Evolutionary conservation across 2,329 filamentous ascomycete species (phyloP), one percentile per base, ranked within the genome.

Genomic region (Hypoxylon rubiginosum): DNA sequence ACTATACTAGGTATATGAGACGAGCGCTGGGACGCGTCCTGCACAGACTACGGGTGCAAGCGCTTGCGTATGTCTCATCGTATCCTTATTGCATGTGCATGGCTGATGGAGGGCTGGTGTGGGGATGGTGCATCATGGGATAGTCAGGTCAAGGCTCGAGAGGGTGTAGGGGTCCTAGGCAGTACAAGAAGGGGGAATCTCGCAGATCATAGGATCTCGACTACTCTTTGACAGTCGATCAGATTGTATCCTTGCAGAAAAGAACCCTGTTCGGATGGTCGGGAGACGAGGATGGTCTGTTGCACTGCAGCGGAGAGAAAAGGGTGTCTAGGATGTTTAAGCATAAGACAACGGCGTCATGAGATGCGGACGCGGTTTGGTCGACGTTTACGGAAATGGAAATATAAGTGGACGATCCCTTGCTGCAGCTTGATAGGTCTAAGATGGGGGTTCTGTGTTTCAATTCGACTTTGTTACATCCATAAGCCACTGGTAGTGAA

Each of bases 251-350:
- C 68, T 63, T 71, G 61, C 66, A 69, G 61, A 55, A 56, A 36
- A 49, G 32, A 58, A 63, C 66, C 68, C 61, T 71, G 68, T 52
- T 69, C 62, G 68, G 68, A 69, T 68, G 63, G 63, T 69, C 68
- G 68, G 68, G 68, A 71, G 68, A 69, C 66, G 68, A 69, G 66
- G 68, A 64, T 71, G 58, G 52, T 62, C 46, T 21, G 68, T 71
- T 63, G 68, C 68, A 71, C 68, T 71, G 68, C 68, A 71, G 68
- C 68, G 68, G 68, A 71, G 66, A 71, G 66, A 69, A 69, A 69
- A 61, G 68, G 66, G 68, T 69, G 68, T 67, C 63, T 43, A 67
- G 66, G 68, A 56, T 68, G 66, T 69, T 71, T 71, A 71, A 71
- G 68, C 66, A 69, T 71, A 71, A 71, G 68, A 67, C 60, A 59